A percentile compares a stretch with the other conserved stretches of the same genome.
Evolutionary conservation across 2,329 filamentous ascomycete genomes (phyloP).

Genomic region (Tolypocladium album): DNA sequence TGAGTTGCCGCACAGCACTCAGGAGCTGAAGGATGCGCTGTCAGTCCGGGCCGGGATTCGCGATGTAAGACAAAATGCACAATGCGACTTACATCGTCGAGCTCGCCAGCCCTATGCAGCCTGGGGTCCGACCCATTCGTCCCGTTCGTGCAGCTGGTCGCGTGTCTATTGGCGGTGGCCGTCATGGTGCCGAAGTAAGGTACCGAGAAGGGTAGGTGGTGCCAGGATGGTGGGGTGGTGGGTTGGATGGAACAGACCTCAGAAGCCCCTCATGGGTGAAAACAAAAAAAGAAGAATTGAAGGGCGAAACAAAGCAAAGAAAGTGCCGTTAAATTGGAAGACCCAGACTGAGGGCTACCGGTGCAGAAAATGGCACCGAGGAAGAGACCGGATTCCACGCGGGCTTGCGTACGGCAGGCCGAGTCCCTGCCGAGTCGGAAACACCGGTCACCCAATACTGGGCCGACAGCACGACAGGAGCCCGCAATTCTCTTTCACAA

Average conservation of each 20-base stretch:
- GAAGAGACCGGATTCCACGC: background rate
- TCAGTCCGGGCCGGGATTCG: conserved; percentile 9
- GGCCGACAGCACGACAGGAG: background rate
- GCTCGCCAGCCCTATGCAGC: conserved; percentile 20
- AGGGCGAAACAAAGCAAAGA: background rate
- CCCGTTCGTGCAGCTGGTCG: conserved; percentile 6
- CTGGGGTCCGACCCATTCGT: conserved; percentile 10
- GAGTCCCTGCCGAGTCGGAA: background rate
- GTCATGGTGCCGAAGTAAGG: conserved; percentile 10
- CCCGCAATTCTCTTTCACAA: background rate
- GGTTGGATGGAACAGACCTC: background rate
- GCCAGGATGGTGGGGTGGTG: background rate
- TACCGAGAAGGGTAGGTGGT: background rate
- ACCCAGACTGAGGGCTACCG: background rate
- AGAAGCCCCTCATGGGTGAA: background rate
- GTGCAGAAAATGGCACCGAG: background rate
- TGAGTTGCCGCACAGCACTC: conserved; percentile 52
- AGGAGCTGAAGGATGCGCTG: conserved; percentile 43
- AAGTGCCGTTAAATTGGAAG: background rate
- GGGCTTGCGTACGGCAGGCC: background rate
- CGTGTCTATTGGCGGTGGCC: conserved; percentile 7
- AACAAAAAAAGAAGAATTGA: background rate
- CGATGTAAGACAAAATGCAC: background rate
- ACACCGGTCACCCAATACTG: background rate
- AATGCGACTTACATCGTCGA: conserved; percentile 16